Evolutionary conservation across 2,329 filamentous ascomycete species (phyloP).

Genomic region (Cucurbitaria berberidis): DNA sequence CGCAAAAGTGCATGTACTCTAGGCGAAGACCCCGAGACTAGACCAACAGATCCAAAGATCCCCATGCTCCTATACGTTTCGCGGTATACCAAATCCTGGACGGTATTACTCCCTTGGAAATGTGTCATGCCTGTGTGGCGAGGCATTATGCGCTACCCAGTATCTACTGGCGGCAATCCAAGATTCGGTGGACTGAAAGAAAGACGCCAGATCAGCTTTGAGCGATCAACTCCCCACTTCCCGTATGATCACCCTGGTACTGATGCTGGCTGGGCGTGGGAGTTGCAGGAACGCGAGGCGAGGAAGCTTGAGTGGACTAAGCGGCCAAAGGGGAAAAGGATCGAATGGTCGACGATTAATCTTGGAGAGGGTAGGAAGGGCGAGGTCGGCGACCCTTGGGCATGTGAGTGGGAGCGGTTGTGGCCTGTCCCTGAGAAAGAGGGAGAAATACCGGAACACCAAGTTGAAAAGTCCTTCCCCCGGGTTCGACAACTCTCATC

Average conservation of each 20-base stretch:
- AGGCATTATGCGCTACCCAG: conserved; percentile 78
- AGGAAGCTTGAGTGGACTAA: conserved; percentile 72
- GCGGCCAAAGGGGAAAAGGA: conserved; percentile 80
- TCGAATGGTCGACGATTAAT: conserved; percentile 75
- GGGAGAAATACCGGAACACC: conserved; percentile 5
- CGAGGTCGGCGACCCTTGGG: conserved; percentile 81
- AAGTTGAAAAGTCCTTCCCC: conserved; percentile 18
- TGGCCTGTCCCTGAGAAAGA: conserved; percentile 44
- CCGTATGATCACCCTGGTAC: conserved; percentile 85
- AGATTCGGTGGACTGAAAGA: conserved; percentile 84
- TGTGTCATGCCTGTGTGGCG: conserved; percentile 88
- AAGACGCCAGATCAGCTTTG: conserved; percentile 79
- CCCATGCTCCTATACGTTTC: conserved; percentile 75
- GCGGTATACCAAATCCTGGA: conserved; percentile 70
- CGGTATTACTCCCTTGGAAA: conserved; percentile 85
- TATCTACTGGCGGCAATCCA: conserved; percentile 80
- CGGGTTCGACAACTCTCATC: conserved; percentile 30
- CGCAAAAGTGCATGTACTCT: conserved; percentile 69
- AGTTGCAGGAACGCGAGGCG: conserved; percentile 67
- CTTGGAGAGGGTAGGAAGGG: conserved; percentile 77
- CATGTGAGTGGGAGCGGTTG: conserved; percentile 82
- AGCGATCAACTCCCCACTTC: conserved; percentile 80
- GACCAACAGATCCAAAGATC: conserved; percentile 72
- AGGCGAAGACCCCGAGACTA: conserved; percentile 66
- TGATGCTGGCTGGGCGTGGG: conserved; percentile 78